Conservation (phyloP, 495 filamentous ascomycete species). For the Lophiostoma macrostomum region DNA sequence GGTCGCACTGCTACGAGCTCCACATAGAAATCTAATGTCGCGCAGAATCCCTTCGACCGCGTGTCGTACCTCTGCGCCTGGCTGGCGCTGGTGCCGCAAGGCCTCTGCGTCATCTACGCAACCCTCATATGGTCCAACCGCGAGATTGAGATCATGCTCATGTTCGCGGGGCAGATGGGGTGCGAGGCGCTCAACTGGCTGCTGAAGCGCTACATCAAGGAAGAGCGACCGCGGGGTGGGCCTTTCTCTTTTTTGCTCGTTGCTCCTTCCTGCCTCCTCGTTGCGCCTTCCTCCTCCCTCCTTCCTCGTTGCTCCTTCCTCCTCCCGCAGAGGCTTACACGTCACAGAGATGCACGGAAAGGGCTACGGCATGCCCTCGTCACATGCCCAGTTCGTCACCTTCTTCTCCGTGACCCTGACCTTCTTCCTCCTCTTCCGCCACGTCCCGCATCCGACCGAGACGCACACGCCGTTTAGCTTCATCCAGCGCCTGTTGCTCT, state of each 20-base stretch:
- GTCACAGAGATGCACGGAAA: conserved; percentile 72
- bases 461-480: conserved; percentile 55
- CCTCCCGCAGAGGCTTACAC: background rate
- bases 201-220: conserved; percentile 86
- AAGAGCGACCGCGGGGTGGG: conserved; percentile 72
- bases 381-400: conserved; percentile 88
- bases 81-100: conserved; percentile 90
- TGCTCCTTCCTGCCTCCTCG: too few species aligned
- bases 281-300: too few species aligned
- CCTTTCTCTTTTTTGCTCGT: too few species aligned
- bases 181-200: conserved; percentile 93
- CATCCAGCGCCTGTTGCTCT: conserved; percentile 55
- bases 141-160: conserved; percentile 83
- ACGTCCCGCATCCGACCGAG: conserved; percentile 47
- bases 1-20: too few species aligned
- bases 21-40: too few species aligned
- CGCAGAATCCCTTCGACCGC: conserved; percentile 81
- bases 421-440: conserved; percentile 77
- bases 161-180: conserved; percentile 86
- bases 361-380: conserved; percentile 98
- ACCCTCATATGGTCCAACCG: conserved; percentile 86
- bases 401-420: conserved; percentile 82
- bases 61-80: conserved; percentile 85
- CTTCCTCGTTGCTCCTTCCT: too few species aligned
- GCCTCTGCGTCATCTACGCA: conserved; percentile 81